Evolutionary conservation across 2,329 filamentous ascomycete genomes (phyloP).

Genomic region (Lachnellula cervina): DNA sequence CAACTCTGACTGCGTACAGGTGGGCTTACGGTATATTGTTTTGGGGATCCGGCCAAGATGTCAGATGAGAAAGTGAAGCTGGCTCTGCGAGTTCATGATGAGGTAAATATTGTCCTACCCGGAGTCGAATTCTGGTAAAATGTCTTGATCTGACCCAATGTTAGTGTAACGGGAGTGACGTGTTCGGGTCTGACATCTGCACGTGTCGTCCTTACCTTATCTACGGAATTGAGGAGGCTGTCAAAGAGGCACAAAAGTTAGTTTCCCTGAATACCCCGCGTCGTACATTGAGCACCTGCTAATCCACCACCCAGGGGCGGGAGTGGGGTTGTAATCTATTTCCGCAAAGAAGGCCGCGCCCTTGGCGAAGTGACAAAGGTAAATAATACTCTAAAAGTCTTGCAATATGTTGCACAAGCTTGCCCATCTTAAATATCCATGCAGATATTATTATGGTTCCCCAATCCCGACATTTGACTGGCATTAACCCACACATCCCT

Average conservation of each 20-base stretch:
- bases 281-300: slow-evolving; percentile 4
- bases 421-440: slow-evolving; percentile 10
- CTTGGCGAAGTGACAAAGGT: slow-evolving; percentile 70
- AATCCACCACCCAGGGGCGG: slow-evolving; percentile 50
- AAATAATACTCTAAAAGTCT: slow-evolving; percentile 44
- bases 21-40: slow-evolving; percentile 93
- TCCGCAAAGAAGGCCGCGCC: slow-evolving; percentile 93
- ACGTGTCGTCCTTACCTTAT: slow-evolving; percentile 94
- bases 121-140: background rate
- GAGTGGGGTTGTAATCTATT: slow-evolving; percentile 95
- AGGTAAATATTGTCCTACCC: slow-evolving; percentile 21
- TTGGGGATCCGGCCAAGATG: slow-evolving; percentile 92
- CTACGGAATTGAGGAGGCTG: slow-evolving; percentile 94
- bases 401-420: slow-evolving; percentile 12
- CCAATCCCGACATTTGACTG: slow-evolving; percentile 46
- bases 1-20: slow-evolving; percentile 17
- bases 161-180: slow-evolving; percentile 90
- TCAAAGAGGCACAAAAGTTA: slow-evolving; percentile 84
- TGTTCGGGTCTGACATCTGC: slow-evolving; percentile 97
- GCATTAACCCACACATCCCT: slow-evolving; percentile 78
- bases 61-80: slow-evolving; percentile 76
- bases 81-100: slow-evolving; percentile 78
- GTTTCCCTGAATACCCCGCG: slow-evolving; percentile 1
- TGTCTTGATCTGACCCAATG: slow-evolving; percentile 19
- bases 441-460: slow-evolving; percentile 11